Evolutionary conservation across 768 basidiomycete species (phyloP).

Genomic region (Pilatotrama ljubarskyi): DNA sequence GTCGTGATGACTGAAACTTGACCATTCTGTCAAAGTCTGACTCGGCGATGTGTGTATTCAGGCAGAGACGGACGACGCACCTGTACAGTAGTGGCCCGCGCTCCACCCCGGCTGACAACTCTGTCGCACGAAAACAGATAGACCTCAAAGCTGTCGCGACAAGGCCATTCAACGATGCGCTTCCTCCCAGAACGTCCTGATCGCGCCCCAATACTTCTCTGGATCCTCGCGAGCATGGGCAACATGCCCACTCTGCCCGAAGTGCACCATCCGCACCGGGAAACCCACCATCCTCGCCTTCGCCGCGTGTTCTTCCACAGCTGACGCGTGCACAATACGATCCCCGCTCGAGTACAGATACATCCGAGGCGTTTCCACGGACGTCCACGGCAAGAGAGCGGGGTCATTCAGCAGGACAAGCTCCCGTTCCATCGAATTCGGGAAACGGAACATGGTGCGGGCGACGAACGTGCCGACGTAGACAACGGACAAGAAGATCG

Average conservation of each 20-base stretch:
- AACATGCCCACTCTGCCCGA: slow-evolving; percentile 38
- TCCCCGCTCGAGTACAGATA: slow-evolving; percentile 39
- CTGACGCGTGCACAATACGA: slow-evolving; percentile 30
- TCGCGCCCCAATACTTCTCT: slow-evolving; percentile 26
- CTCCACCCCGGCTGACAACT: neutral
- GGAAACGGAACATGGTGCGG: neutral
- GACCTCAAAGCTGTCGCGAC: too few relatives aligned
- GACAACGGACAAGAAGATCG: neutral
- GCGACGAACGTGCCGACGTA: neutral
- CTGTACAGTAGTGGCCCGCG: neutral
- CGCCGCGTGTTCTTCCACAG: slow-evolving; percentile 30
- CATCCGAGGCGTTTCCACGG: slow-evolving; percentile 33
- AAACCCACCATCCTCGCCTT: slow-evolving; percentile 28
- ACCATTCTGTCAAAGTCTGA: too few relatives aligned
- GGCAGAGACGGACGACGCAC: too few relatives aligned
- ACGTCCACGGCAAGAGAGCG: slow-evolving; percentile 35
- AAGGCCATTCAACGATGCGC: neutral
- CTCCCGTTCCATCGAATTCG: neutral
- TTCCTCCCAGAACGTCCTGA: slow-evolving; percentile 22
- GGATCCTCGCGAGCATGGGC: slow-evolving; percentile 31
- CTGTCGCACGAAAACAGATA: neutral
- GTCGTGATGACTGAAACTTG: too few relatives aligned
- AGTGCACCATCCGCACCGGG: slow-evolving; percentile 32
- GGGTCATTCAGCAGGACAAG: slow-evolving; percentile 19
- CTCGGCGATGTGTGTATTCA: too few relatives aligned